Conservation (phyloP, 1,139 yeast species). For the Suhomyces maxii region DNA sequence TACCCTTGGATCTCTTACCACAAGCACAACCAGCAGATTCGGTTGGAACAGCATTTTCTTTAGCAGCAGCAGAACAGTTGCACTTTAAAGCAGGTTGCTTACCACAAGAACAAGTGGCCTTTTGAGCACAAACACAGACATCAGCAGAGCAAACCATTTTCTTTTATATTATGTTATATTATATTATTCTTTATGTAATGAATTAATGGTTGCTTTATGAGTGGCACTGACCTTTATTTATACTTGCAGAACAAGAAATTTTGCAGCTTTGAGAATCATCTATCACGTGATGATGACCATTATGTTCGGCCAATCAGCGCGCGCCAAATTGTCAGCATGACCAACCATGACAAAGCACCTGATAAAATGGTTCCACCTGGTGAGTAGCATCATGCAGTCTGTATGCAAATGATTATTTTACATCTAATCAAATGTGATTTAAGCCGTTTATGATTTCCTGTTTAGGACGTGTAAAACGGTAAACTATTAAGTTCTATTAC, state of each 20-base stretch:
- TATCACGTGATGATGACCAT: constrained; percentile 4
- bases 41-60: constrained; percentile 42
- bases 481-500: too few species aligned
- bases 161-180: constrained; percentile 1
- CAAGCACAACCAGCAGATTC: constrained; percentile 44
- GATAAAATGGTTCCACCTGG: background rate
- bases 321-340: constrained; percentile 9
- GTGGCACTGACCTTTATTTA: constrained; percentile 6
- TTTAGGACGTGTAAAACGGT: background rate
- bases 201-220: background rate
- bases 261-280: constrained; percentile 4
- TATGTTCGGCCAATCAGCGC: constrained; percentile 8
- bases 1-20: constrained; percentile 43
- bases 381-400: too few species aligned
- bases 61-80: constrained; percentile 42
- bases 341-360: background rate
- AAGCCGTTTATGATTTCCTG: background rate
- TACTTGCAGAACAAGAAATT: background rate
- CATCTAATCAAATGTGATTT: too few species aligned
- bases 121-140: constrained; percentile 49
- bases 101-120: constrained; percentile 54
- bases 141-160: constrained; percentile 46
- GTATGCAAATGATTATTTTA: too few species aligned
- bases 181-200: background rate
- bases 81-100: constrained; percentile 48